These are phyloP conservation scores for Sicyos edulis DNA, from an alignment of 306 rosid genomes.

Conservation along the genomic window DNA sequence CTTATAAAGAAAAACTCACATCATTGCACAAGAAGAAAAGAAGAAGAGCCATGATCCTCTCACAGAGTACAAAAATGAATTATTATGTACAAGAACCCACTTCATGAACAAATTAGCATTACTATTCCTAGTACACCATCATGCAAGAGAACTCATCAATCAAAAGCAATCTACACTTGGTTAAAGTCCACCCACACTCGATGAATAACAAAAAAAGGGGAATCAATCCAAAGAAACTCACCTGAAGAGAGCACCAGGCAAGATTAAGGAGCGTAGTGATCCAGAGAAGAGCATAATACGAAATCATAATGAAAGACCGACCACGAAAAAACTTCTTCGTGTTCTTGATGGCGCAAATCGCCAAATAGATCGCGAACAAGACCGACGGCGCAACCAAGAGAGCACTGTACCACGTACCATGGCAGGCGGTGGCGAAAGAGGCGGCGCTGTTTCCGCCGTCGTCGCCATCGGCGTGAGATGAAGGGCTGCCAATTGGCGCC, in stretches of 20 bases:
- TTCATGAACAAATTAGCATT: too few species aligned
- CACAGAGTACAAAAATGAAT: not conserved
- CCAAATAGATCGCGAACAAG: conserved; percentile 44
- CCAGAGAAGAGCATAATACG: conserved; percentile 67
- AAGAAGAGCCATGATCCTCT: not conserved
- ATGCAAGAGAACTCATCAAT: not conserved
- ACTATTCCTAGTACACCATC: not conserved
- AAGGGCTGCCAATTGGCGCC: conserved; percentile 22
- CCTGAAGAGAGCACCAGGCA: conserved; percentile 63
- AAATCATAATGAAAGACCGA: conserved; percentile 39
- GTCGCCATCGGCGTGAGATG: conserved; percentile 13
- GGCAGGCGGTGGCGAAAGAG: conserved; percentile 29
- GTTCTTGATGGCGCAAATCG: conserved; percentile 47
- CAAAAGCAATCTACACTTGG: not conserved
- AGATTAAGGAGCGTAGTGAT: conserved; percentile 50
- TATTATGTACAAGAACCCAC: too few species aligned
- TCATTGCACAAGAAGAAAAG: not conserved
- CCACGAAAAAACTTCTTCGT: conserved; percentile 40
- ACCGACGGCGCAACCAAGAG: conserved; percentile 45
- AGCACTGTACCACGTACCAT: conserved; percentile 35
- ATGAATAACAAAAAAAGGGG: not conserved
- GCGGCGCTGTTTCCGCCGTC: conserved; percentile 14
- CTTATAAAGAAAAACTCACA: not conserved
- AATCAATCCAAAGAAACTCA: conserved; percentile 14
- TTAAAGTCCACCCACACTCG: not conserved